These are phyloP conservation scores for Coriaria nepalensis DNA, from an alignment of 306 rosid species.

Conservation along the genomic window DNA sequence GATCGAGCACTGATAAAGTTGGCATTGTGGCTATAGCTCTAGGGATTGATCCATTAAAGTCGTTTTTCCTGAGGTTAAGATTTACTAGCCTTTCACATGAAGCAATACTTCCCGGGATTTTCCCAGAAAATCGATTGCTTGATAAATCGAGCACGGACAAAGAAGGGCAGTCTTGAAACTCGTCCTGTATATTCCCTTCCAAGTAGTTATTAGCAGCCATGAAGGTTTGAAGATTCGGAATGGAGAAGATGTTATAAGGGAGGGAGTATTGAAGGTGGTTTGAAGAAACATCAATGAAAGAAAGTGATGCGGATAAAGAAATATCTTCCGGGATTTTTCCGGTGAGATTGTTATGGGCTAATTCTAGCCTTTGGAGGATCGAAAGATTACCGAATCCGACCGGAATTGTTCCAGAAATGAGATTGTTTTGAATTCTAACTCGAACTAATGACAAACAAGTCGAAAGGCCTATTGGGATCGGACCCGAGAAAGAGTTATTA, in stretches of 20 bases:
- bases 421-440: conserved; percentile 66
- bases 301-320: conserved; percentile 54
- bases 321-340: conserved; percentile 58
- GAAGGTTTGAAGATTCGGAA: conserved; percentile 67
- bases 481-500: conserved; percentile 65
- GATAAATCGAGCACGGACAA: conserved; percentile 73
- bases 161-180: conserved; percentile 59
- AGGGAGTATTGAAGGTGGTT: conserved; percentile 54
- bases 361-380: conserved; percentile 54
- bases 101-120: conserved; percentile 62
- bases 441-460: conserved; percentile 58
- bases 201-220: conserved; percentile 61
- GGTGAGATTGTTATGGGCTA: conserved; percentile 59
- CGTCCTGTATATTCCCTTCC: conserved; percentile 46
- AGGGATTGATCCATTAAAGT: conserved; percentile 55
- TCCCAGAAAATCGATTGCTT: conserved; percentile 42
- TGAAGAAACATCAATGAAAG: conserved; percentile 70
- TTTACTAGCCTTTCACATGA: conserved; percentile 66
- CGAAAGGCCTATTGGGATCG: conserved; percentile 58
- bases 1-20: conserved; percentile 60
- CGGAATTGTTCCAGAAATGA: conserved; percentile 59
- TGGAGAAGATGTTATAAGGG: conserved; percentile 49
- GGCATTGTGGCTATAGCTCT: conserved; percentile 54
- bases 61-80: conserved; percentile 52
- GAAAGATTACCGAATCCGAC: conserved; percentile 62